These are phyloP conservation scores for Fusarium nurragi DNA, from an alignment of 2,329 filamentous ascomycete species.

Conservation along the genomic window DNA sequence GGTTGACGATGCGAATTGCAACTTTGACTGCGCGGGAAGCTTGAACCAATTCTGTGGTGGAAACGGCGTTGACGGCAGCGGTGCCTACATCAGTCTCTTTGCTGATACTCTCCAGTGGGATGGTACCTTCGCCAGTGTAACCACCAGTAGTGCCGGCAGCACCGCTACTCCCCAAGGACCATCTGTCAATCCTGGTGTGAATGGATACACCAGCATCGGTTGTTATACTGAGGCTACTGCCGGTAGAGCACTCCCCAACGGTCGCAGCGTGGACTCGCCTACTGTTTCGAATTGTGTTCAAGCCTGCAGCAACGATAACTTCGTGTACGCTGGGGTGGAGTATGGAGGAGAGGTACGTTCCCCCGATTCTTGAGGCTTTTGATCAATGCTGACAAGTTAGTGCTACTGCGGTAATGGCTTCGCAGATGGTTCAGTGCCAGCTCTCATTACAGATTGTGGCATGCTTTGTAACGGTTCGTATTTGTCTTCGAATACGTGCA, in stretches of 20 bases:
- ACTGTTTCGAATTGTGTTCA: constrained; percentile 50
- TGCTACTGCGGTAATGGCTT: constrained; percentile 52
- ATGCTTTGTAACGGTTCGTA: constrained; percentile 49
- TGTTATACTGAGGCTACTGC: constrained; percentile 51
- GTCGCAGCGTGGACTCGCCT: constrained; percentile 33
- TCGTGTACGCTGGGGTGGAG: constrained; percentile 50
- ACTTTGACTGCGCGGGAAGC: constrained; percentile 61
- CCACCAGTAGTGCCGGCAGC: background rate
- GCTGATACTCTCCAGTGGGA: constrained; percentile 48
- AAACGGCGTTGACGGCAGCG: constrained; percentile 51
- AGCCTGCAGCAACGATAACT: constrained; percentile 45
- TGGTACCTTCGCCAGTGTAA: constrained; percentile 11
- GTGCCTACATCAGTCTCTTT: constrained; percentile 60
- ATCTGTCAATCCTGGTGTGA: constrained; percentile 51
- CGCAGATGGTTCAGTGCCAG: constrained; percentile 41
- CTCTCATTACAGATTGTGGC: constrained; percentile 46
- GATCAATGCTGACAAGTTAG: background rate
- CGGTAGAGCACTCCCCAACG: constrained; percentile 48
- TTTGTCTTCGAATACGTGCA: rapidly evolving
- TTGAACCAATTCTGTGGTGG: constrained; percentile 64
- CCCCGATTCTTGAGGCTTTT: rapidly evolving
- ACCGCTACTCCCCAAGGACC: constrained; percentile 18
- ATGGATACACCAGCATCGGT: constrained; percentile 50
- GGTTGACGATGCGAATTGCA: constrained; percentile 59
- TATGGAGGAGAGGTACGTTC: constrained; percentile 51